These are phyloP conservation scores for Penicillium polonicum DNA, from an alignment of 2,329 filamentous ascomycete genomes.

Conservation along the genomic window DNA sequence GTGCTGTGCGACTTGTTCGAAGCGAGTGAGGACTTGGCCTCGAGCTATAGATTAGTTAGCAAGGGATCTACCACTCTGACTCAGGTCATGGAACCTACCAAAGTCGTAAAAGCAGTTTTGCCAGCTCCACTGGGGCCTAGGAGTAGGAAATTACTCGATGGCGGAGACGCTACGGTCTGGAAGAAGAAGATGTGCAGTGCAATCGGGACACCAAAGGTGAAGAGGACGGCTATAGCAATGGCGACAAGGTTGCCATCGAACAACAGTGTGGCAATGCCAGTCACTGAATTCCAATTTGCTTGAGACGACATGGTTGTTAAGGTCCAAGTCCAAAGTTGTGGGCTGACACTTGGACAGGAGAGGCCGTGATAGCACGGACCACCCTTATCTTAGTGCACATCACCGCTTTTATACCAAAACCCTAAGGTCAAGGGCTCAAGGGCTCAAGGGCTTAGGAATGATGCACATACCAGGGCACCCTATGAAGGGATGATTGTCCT, in stretches of 20 bases:
- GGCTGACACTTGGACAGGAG: conserved; percentile 2
- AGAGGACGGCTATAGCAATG: conserved; percentile 65
- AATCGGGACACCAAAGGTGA: conserved; percentile 72
- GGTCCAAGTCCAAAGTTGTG: neutral
- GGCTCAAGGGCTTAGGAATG: neutral
- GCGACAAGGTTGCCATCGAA: conserved; percentile 45
- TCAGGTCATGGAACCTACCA: conserved; percentile 50
- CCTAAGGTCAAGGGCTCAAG: neutral
- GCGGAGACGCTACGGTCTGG: conserved; percentile 61
- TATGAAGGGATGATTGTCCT: conserved; percentile 7
- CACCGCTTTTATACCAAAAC: neutral
- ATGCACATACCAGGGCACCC: conserved; percentile 3
- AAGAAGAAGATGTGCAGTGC: conserved; percentile 75
- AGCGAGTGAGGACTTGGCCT: conserved; percentile 43
- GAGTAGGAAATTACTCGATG: conserved; percentile 71
- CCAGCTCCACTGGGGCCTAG: conserved; percentile 78
- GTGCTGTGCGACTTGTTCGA: conserved; percentile 45
- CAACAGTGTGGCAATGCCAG: conserved; percentile 41
- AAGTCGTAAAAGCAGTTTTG: conserved; percentile 84
- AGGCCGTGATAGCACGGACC: conserved; percentile 4
- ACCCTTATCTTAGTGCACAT: conserved; percentile 1
- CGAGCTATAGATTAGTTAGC: conserved; percentile 35
- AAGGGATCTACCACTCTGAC: neutral
- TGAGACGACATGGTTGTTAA: conserved; percentile 29
- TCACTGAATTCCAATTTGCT: conserved; percentile 39